Evolutionary conservation across 1,284 basidiomycete species (phyloP), one percentile per base, ranked within the genome.

Genomic region (Meripilus lineatus): DNA sequence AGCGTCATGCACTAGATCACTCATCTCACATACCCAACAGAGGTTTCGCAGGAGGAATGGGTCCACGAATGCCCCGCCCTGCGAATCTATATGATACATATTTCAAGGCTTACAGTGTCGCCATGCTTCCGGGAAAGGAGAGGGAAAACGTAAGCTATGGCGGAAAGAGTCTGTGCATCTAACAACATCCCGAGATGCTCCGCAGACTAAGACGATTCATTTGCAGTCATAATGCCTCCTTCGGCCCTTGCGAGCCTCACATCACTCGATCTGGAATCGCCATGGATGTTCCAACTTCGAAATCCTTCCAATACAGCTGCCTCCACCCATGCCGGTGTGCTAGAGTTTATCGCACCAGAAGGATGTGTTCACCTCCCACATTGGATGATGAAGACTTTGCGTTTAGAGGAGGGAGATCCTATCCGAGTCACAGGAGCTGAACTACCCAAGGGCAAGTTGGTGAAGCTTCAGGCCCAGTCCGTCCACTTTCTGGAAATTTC

Each of bases 311-410:
- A 93, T 61, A 74, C 88, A 11, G 86, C 87, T 11, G 89, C 86
- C 18, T 84, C 89, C 15, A 99, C 96, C 1, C 93, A 99, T 62
- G 89, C 89, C 1, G 96, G 96, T 74, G 96, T 99, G 14, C 79
- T 99, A 35, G 96, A 99, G 63, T 99, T 99, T 67, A 98, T 98
- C 52, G 95, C 96, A 1, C 89, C 97, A 46, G 94, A 98, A 63
- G 96, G 96, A 13, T 78, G 89, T 17, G 94, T 96, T 2, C 89
- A 99, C 69, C 72, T 99, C 11, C 96, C 96, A 0, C 89, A 93
- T 51, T 99, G 96, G 96, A 97, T 99, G 93, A 99, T 99, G 96
- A 91, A 89, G 66, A 91, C 91, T 6, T 71, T 99, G 7, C 79
- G 88, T 21, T 69, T 99, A 22, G 85, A 86, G 40, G 96, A 99